phyloP scores from a whole-genome alignment of 2,329 filamentous ascomycete genomes.

The Cladosporium sp. region DNA sequence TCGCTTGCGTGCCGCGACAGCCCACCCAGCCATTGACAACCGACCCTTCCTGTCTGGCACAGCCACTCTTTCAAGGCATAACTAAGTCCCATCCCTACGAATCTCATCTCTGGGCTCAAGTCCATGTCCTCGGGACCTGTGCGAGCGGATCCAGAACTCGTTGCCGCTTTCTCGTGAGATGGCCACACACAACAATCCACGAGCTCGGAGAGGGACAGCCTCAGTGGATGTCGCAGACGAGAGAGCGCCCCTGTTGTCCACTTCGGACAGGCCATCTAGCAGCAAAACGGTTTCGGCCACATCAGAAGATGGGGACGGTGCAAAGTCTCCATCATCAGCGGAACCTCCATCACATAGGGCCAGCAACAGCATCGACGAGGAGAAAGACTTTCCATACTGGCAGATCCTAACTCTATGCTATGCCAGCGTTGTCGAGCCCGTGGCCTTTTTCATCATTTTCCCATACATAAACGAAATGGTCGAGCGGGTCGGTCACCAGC shows the following conservation, averaged over 20 bases:
- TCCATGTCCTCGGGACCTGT: too few relatives aligned
- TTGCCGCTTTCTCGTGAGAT: background rate
- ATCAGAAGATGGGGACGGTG: conserved; percentile 1
- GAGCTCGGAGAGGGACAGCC: background rate
- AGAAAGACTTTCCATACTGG: conserved; percentile 50
- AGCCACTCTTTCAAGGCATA: too few relatives aligned
- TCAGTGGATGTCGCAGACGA: conserved; percentile 16
- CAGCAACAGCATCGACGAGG: conserved; percentile 6
- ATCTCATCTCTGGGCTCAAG: too few relatives aligned
- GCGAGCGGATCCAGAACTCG: too few relatives aligned
- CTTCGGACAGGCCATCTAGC: conserved; percentile 11
- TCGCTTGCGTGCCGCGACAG: too few relatives aligned
- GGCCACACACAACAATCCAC: background rate
- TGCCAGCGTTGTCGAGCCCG: conserved; percentile 64
- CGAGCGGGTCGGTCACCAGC: conserved; percentile 55
- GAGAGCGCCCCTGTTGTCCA: conserved; percentile 21
- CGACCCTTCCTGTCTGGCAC: too few relatives aligned
- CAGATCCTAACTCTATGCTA: conserved; percentile 71
- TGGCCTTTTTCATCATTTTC: conserved; percentile 79
- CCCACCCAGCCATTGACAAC: too few relatives aligned
- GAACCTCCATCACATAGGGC: background rate
- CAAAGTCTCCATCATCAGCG: conserved; percentile 2
- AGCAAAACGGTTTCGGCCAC: background rate
- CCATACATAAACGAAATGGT: conserved; percentile 78
- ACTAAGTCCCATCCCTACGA: too few relatives aligned